Conservation (phyloP, 176 grass and related monocot species). For the Hordeum marinum region DNA sequence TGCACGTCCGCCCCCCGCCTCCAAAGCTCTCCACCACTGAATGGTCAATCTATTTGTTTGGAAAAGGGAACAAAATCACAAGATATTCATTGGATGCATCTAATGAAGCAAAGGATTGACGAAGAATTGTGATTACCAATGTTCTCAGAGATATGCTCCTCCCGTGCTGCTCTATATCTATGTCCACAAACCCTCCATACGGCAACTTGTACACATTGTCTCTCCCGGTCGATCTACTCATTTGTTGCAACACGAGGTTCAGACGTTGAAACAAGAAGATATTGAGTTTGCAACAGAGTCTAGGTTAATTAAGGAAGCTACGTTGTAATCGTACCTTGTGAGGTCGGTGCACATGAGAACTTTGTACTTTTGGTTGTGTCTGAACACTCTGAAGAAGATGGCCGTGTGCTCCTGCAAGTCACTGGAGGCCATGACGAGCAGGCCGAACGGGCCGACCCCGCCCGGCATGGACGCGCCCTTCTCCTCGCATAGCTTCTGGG, state of each 20-base stretch:
- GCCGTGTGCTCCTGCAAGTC: constrained; percentile 51
- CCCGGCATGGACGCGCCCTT: constrained; percentile 22
- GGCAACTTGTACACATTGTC: constrained; percentile 50
- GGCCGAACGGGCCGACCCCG: constrained; percentile 19
- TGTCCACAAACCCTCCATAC: constrained; percentile 58
- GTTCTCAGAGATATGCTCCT: constrained; percentile 61
- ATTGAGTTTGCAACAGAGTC: background rate
- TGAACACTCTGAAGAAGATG: constrained; percentile 69
- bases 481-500: constrained; percentile 50
- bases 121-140: constrained; percentile 28
- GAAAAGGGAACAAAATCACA: too few relatives aligned
- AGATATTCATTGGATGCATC: too few relatives aligned
- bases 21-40: constrained; percentile 44
- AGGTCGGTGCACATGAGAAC: constrained; percentile 44
- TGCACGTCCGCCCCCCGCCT: constrained; percentile 30
- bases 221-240: constrained; percentile 33
- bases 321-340: background rate
- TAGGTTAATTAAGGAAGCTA: too few relatives aligned
- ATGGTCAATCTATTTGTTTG: constrained; percentile 56
- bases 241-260: too few relatives aligned
- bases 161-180: constrained; percentile 1
- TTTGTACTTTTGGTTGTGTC: constrained; percentile 12
- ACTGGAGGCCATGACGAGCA: constrained; percentile 39
- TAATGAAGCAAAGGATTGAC: background rate
- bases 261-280: background rate